Evolutionary conservation across 208 protist genomes (phyloP).

Genomic region (Crithidia mellificae): DNA sequence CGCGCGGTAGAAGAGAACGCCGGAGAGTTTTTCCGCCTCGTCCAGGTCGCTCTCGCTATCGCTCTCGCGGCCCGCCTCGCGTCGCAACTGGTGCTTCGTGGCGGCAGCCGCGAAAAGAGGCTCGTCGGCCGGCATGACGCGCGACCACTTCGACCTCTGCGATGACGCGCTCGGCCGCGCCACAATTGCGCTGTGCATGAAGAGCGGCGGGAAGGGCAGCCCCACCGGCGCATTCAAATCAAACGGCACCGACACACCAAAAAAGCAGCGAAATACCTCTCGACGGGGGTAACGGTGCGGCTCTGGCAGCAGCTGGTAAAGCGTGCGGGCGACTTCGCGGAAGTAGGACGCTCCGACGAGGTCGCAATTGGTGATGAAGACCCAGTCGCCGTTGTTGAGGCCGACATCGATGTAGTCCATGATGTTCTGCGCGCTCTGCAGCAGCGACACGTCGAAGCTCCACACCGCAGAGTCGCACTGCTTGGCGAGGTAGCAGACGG

Average conservation of each 20-base stretch:
- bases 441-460: constrained; percentile 67
- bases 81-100: constrained; percentile 58
- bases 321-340: constrained; percentile 66
- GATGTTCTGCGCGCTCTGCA: constrained; percentile 68
- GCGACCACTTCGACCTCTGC: constrained; percentile 59
- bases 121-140: constrained; percentile 56
- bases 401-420: constrained; percentile 91
- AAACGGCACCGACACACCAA: constrained; percentile 64
- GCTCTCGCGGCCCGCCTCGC: constrained; percentile 67
- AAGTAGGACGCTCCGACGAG: constrained; percentile 54
- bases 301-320: constrained; percentile 78
- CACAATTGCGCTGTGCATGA: constrained; percentile 75
- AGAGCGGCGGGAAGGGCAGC: constrained; percentile 73
- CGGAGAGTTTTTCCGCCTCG: constrained; percentile 64
- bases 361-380: constrained; percentile 84
- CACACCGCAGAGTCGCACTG: constrained; percentile 71
- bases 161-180: constrained; percentile 38
- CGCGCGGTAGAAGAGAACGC: constrained; percentile 78
- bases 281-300: constrained; percentile 79
- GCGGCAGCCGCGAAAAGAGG: constrained; percentile 43
- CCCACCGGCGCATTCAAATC: constrained; percentile 60
- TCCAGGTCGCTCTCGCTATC: constrained; percentile 89
- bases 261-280: constrained; percentile 83
- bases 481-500: constrained; percentile 67
- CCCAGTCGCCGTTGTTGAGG: constrained; percentile 89